Evolutionary conservation across 2,329 filamentous ascomycete species (phyloP).

Genomic region (Fusarium compactum): DNA sequence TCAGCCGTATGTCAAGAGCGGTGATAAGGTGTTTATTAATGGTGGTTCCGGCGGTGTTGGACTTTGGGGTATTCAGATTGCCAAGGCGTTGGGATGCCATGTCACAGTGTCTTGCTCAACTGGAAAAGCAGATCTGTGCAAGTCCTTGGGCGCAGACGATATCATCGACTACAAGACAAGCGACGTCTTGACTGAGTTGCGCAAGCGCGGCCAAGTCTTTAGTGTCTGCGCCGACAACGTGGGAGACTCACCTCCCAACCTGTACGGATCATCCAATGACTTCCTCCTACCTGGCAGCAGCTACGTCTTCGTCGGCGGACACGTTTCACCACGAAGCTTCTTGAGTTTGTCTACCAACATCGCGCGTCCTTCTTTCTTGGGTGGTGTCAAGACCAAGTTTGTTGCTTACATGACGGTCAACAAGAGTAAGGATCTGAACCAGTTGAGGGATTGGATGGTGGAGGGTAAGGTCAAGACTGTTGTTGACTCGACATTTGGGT

Average conservation of each 20-base stretch:
- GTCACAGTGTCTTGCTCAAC: conserved; percentile 73
- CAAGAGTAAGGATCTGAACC: conserved; percentile 59
- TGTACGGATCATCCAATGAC: conserved; percentile 65
- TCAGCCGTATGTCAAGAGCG: conserved; percentile 60
- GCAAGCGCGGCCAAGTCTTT: conserved; percentile 61
- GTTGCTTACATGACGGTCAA: conserved; percentile 56
- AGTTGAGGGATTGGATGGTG: conserved; percentile 66
- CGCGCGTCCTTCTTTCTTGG: conserved; percentile 52
- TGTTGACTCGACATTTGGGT: conserved; percentile 66
- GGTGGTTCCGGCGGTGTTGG: conserved; percentile 74
- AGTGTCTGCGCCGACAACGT: conserved; percentile 71
- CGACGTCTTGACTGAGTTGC: conserved; percentile 62
- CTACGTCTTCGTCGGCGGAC: conserved; percentile 65
- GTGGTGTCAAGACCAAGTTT: conserved; percentile 58
- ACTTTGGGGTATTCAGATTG: conserved; percentile 72
- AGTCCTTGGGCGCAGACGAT: conserved; percentile 71
- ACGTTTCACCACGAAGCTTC: conserved; percentile 46
- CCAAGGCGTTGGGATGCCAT: conserved; percentile 70
- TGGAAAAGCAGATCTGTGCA: conserved; percentile 68
- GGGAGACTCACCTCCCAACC: conserved; percentile 58
- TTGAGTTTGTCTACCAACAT: conserved; percentile 44
- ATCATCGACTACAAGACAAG: conserved; percentile 70
- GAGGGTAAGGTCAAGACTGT: conserved; percentile 69
- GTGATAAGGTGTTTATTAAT: conserved; percentile 73
- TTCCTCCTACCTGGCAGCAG: conserved; percentile 62